Evolutionary conservation across 768 basidiomycete genomes (phyloP).

Genomic region (Neoboletus brunneissimus): DNA sequence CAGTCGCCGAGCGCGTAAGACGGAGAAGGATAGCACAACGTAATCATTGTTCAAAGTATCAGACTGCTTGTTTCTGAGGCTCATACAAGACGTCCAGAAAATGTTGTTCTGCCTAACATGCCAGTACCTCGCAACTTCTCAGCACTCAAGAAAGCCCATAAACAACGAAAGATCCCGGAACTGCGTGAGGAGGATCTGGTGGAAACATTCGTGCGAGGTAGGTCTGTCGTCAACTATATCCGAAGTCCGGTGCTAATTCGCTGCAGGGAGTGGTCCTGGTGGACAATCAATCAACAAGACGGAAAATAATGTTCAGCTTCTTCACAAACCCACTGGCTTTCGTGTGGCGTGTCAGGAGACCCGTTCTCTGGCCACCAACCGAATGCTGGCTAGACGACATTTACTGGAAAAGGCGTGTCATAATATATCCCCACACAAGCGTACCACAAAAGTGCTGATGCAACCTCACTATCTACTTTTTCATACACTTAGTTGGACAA

Average conservation of each 20-base stretch:
- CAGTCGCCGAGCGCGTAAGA: slow-evolving; percentile 46
- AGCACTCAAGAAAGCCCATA: slow-evolving; percentile 67
- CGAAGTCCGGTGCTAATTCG: slow-evolving; percentile 7
- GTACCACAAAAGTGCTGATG: slow-evolving; percentile 20
- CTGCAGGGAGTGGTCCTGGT: slow-evolving; percentile 81
- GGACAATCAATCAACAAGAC: slow-evolving; percentile 99
- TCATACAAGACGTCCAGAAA: slow-evolving; percentile 28
- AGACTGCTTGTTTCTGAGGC: slow-evolving; percentile 27
- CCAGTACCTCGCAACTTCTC: slow-evolving; percentile 52
- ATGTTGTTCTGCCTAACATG: slow-evolving; percentile 32
- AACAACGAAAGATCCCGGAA: slow-evolving; percentile 59
- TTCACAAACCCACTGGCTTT: slow-evolving; percentile 86
- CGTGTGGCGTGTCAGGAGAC: slow-evolving; percentile 88
- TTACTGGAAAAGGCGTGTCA: slow-evolving; percentile 72
- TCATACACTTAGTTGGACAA: slow-evolving; percentile 57
- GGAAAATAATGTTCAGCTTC: slow-evolving; percentile 83
- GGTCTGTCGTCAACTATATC: slow-evolving; percentile 15
- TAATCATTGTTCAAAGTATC: slow-evolving; percentile 26
- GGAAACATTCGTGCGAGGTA: slow-evolving; percentile 85
- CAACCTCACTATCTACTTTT: slow-evolving; percentile 2
- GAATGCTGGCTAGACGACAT: slow-evolving; percentile 70
- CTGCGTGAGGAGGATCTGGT: slow-evolving; percentile 79
- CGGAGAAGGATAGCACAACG: slow-evolving; percentile 37
- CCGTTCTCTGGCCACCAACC: slow-evolving; percentile 76
- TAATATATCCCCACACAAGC: slow-evolving; percentile 19